Base-by-base conservation (phyloP, 2,329 filamentous ascomycete species). In the Decorospora gaudefroyi region DNA sequence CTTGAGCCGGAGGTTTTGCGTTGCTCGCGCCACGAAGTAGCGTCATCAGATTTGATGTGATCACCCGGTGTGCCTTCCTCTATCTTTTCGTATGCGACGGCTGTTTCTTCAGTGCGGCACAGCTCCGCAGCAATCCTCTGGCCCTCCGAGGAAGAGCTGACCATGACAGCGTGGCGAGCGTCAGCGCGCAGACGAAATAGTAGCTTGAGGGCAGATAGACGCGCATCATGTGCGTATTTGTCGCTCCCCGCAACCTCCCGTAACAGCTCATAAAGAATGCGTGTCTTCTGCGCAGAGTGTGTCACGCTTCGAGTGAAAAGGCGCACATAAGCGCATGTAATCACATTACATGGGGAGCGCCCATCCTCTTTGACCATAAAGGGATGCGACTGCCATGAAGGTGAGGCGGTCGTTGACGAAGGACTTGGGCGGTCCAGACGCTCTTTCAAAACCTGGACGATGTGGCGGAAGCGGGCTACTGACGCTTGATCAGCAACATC, bases 101-200 rank as follows among this genome's bases (percentile, higher is more conserved):
- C 72, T 6, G 77, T 76, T 33, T 80, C 79, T 17, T 75, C 62
- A 4, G 79, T 83, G 25, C 90, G 84, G 55, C 83, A 86, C 7
- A 96, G 74, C 5, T 85, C 79, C 11, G 83, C 79, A 18, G 90
- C 88, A 16, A 96, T 75, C 39, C 82, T 83, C 53, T 86, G 82
- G 18, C 84, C 86, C 64, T 95, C 89, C 1, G 86, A 82, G 19
- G 82, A 80, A 22, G 81, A 72, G 6, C 83, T 83, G 39, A 96
- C 75, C 45, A 86, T 89, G 3, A 96, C 79, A 30, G 85, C 81
- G 54, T 91, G 83, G 7, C 86, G 83, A 65, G 87, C 89, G 69
- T 96, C 90, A 15, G 90, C 89, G 46, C 91, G 82, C 19, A 96
- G 74, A 29, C 91, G 83, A 65, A 95, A 92, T 2, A 96, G 74